These are phyloP conservation scores for Sporothrix phasma DNA, from an alignment of 2,329 filamentous ascomycete species.

Conservation along the genomic window DNA sequence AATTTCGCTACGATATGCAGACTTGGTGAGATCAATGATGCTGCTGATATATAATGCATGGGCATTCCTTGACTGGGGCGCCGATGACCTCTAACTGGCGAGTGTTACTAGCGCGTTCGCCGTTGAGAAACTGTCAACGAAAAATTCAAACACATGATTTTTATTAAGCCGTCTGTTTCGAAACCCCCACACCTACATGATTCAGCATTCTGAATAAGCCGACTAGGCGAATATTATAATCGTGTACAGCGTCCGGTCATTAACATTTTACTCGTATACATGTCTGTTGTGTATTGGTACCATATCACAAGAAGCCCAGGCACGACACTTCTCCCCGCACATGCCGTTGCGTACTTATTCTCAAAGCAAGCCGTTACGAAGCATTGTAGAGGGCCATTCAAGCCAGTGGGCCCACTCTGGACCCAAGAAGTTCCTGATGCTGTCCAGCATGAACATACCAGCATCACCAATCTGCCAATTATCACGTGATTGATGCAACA, in stretches of 20 bases:
- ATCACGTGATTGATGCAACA: conserved; percentile 29
- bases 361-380: conserved; percentile 10
- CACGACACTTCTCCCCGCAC: too few species aligned
- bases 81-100: background rate
- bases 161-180: too few species aligned
- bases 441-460: conserved; percentile 24
- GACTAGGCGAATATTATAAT: too few species aligned
- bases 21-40: conserved; percentile 30
- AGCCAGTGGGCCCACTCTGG: conserved; percentile 27
- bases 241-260: too few species aligned
- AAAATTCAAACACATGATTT: too few species aligned
- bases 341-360: background rate
- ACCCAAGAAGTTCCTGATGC: conserved; percentile 23
- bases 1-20: conserved; percentile 31
- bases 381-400: conserved; percentile 19
- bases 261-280: too few species aligned
- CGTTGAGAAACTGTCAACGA: conserved; percentile 9
- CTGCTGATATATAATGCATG: conserved; percentile 20
- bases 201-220: too few species aligned
- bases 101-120: conserved; percentile 2
- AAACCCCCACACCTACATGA: too few species aligned
- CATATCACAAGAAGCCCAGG: too few species aligned
- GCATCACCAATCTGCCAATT: conserved; percentile 28
- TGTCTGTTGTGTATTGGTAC: too few species aligned
- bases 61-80: conserved; percentile 9